Percentiles rank a stretch among this genome's conserved stretches.
phyloP scores from a whole-genome alignment of 2,329 filamentous ascomycete genomes.

The Scedosporium minutisporum region DNA sequence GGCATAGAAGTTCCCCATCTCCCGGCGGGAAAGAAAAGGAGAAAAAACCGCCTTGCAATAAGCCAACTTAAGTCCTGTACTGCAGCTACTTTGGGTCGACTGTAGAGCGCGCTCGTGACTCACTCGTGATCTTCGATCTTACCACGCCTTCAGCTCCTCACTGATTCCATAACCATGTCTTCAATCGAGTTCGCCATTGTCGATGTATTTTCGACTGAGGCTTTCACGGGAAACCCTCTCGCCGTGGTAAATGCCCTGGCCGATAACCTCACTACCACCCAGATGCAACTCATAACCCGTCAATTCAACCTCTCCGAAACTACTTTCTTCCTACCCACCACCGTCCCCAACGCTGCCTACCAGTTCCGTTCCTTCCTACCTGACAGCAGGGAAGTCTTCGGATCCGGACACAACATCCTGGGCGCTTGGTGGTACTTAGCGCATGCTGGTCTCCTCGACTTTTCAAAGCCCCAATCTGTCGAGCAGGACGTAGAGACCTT shows the following conservation, averaged over 20 bases:
- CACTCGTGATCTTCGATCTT: too few species aligned
- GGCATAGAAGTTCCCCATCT: too few species aligned
- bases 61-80: too few species aligned
- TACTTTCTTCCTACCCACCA: conserved; percentile 11
- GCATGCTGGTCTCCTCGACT: conserved; percentile 8
- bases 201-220: conserved; percentile 13
- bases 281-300: conserved; percentile 14
- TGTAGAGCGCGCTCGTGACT: too few species aligned
- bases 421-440: conserved; percentile 15
- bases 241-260: conserved; percentile 12
- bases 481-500: conserved; percentile 7
- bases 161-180: neutral
- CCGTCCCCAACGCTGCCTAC: conserved; percentile 4
- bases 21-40: too few species aligned
- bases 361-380: conserved; percentile 13
- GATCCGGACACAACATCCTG: conserved; percentile 15
- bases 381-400: conserved; percentile 14
- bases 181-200: conserved; percentile 19
- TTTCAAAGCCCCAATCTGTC: neutral
- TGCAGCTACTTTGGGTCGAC: too few species aligned
- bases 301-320: conserved; percentile 17
- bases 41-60: too few species aligned
- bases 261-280: conserved; percentile 9
- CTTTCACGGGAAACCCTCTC: conserved; percentile 14
- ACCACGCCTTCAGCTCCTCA: too few species aligned